Conservation (phyloP, 23 red algal species). For the Gracilaria gracilis region DNA sequence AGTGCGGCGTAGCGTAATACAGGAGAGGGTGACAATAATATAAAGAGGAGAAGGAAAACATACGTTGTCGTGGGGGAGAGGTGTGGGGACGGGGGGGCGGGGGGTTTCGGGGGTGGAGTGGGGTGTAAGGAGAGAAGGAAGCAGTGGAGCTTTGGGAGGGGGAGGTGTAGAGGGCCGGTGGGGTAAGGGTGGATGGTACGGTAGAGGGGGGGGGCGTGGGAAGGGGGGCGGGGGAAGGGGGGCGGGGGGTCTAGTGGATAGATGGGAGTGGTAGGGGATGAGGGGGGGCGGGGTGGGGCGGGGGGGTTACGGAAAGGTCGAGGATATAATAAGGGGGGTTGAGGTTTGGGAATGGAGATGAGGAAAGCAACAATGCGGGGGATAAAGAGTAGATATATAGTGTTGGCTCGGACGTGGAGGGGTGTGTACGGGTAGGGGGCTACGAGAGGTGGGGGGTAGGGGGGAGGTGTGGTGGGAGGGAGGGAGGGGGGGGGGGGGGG, state of each 20-base stretch:
- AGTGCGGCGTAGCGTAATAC: not conserved
- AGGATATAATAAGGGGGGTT: not conserved
- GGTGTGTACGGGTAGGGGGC: not conserved
- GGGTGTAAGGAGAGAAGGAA: not conserved
- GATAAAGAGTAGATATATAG: not conserved
- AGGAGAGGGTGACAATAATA: not conserved
- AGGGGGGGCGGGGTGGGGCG: no score
- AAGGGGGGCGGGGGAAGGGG: no score
- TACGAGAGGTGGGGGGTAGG: not conserved
- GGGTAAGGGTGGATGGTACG: no score
- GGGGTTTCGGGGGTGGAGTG: not conserved
- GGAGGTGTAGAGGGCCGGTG: no score
- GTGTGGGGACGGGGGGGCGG: not conserved
- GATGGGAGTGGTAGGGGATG: no score
- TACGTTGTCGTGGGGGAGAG: not conserved
- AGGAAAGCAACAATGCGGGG: slow-evolving; percentile 18
- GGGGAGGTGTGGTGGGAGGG: not conserved
- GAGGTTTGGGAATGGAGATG: slow-evolving; percentile 18
- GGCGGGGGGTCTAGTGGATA: no score
- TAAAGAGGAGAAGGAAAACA: slow-evolving; percentile 4
- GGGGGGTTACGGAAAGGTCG: not conserved
- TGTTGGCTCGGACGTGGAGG: not conserved
- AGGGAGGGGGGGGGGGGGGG: not conserved
- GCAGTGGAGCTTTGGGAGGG: not conserved
- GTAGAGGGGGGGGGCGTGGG: no score